A percentile compares a stretch with the other conserved stretches of the same genome.
These are phyloP conservation scores for Dovyalis caffra DNA, from an alignment of 345 rosid genomes.

Conservation along the genomic window DNA sequence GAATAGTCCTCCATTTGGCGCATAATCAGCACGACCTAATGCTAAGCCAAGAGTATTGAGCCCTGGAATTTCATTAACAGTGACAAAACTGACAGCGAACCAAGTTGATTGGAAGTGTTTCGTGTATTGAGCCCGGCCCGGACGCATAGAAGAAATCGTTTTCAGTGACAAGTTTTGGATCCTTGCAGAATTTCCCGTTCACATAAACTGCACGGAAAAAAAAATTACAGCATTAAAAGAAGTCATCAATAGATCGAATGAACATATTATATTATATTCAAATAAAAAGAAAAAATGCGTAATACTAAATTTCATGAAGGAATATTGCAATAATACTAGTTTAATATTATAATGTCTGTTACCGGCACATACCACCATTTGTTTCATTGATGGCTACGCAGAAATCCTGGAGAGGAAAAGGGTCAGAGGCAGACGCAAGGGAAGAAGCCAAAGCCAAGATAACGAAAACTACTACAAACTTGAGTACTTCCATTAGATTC, in stretches of 20 bases:
- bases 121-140: not conserved
- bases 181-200: conserved; percentile 14
- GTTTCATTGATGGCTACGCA: conserved; percentile 6
- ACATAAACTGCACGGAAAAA: not conserved
- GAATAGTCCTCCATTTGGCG: not conserved
- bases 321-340: no score
- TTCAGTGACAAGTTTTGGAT: not conserved
- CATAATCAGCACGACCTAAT: not conserved
- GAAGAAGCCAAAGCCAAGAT: not conserved
- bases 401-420: conserved; percentile 17
- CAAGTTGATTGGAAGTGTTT: not conserved
- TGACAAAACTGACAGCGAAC: not conserved
- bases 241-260: no score
- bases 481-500: not conserved
- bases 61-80: not conserved
- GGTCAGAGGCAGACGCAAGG: not conserved
- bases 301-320: no score
- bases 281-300: not conserved
- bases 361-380: not conserved
- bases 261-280: no score
- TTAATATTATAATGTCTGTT: no score
- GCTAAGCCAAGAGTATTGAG: conserved; percentile 17
- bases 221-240: no score
- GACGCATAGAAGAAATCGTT: not conserved
- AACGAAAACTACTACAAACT: not conserved